phyloP scores from a whole-genome alignment of 2,329 filamentous ascomycete species.

The Hypoxylon sp. region DNA sequence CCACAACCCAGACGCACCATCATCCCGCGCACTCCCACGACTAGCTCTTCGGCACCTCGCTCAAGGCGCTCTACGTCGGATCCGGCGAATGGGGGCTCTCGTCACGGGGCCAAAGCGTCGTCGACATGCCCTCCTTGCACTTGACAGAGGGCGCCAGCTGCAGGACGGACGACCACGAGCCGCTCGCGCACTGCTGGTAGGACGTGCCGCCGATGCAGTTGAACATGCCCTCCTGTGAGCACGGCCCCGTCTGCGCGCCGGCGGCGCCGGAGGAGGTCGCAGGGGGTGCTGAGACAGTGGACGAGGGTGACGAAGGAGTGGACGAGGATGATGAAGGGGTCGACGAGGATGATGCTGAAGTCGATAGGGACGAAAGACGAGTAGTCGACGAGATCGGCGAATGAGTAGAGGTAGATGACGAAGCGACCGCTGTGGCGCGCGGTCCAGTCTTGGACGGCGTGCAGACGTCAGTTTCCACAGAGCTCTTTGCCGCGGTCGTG shows the following conservation, averaged over 20 bases:
- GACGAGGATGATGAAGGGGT: slow-evolving; percentile 4
- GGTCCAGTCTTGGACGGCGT: neutral
- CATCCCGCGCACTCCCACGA: too few relatives aligned
- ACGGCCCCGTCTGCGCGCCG: slow-evolving; percentile 43
- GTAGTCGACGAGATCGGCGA: neutral
- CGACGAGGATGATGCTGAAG: slow-evolving; percentile 1
- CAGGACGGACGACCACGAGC: slow-evolving; percentile 43
- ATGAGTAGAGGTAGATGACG: neutral
- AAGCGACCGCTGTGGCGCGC: too few relatives aligned
- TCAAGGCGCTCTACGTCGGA: slow-evolving; percentile 7
- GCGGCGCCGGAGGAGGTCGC: slow-evolving; percentile 19
- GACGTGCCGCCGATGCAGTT: slow-evolving; percentile 46
- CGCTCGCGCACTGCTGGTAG: slow-evolving; percentile 49
- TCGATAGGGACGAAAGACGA: neutral
- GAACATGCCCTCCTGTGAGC: slow-evolving; percentile 45
- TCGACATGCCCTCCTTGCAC: slow-evolving; percentile 42
- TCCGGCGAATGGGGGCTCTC: slow-evolving; percentile 8
- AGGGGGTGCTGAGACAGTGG: slow-evolving; percentile 21
- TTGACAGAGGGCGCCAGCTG: slow-evolving; percentile 43
- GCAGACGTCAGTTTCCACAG: neutral
- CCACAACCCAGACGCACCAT: too few relatives aligned
- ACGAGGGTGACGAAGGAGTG: slow-evolving; percentile 2
- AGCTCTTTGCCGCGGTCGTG: slow-evolving; percentile 1
- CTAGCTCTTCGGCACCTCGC: neutral
- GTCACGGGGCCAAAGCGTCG: slow-evolving; percentile 40